Evolutionary conservation across 495 filamentous ascomycete genomes (phyloP).

Genomic region (Lophiostoma macrostomum): DNA sequence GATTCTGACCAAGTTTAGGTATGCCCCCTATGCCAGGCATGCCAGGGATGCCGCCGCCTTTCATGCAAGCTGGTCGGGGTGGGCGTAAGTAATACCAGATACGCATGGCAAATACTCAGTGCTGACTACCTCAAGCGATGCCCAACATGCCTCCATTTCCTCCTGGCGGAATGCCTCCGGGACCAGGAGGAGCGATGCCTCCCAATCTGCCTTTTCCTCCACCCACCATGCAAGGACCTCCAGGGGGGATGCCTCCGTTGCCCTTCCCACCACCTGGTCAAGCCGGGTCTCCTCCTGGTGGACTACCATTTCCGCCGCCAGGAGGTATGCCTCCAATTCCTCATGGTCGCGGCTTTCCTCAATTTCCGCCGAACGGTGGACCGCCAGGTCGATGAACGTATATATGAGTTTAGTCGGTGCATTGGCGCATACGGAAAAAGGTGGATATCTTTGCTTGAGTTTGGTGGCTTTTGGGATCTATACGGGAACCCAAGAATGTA

Average conservation of each 20-base stretch:
- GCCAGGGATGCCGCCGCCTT: constrained; percentile 39
- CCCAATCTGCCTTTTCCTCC: no score
- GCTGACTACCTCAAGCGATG: background rate
- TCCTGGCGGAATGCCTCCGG: constrained; percentile 1
- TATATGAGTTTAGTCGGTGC: no score
- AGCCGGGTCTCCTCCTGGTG: constrained; percentile 25
- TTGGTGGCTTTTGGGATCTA: no score
- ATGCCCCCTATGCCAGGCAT: constrained; percentile 40
- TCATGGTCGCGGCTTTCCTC: constrained; percentile 16
- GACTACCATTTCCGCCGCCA: constrained; percentile 33
- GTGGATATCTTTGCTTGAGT: no score
- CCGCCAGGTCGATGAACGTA: constrained; percentile 13
- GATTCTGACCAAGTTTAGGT: constrained; percentile 16
- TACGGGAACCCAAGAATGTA: no score
- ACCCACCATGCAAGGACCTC: constrained; percentile 13
- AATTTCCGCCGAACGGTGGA: constrained; percentile 16
- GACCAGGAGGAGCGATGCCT: no score
- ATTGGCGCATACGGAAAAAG: no score
- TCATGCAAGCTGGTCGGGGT: constrained; percentile 33
- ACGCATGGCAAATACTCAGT: no score
- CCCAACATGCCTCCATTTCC: constrained; percentile 30
- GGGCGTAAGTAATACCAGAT: constrained; percentile 28
- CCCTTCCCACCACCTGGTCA: constrained; percentile 16
- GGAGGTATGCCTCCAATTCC: constrained; percentile 14
- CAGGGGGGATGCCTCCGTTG: constrained; percentile 33